Conservation (phyloP, 2,329 filamentous ascomycete species). For the Fonsecaea pugnacius region DNA sequence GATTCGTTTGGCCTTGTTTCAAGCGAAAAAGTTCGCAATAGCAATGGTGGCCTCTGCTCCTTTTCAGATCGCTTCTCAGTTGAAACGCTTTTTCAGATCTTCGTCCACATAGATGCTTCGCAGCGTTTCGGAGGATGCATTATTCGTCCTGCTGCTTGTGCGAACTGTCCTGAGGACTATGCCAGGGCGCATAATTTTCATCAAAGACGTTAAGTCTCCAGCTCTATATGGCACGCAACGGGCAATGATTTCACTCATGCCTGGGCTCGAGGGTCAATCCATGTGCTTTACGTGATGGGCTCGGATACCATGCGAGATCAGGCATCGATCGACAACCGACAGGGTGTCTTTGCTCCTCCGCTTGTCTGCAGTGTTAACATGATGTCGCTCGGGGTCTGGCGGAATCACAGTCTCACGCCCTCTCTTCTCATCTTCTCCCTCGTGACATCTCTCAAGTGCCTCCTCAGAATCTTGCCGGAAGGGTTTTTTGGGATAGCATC, state of each 20-base stretch:
- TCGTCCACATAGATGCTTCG: not conserved
- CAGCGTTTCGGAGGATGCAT: not conserved
- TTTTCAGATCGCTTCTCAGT: not conserved
- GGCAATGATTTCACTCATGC: too few species aligned
- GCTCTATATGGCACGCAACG: too few species aligned
- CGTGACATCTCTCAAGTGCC: slow-evolving; percentile 31
- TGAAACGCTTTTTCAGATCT: not conserved
- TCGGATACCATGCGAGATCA: too few species aligned
- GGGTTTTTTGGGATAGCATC: slow-evolving; percentile 56
- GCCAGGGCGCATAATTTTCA: too few species aligned
- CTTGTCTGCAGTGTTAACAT: not conserved
- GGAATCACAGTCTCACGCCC: slow-evolving; percentile 26
- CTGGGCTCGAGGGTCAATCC: too few species aligned
- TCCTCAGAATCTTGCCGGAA: slow-evolving; percentile 55
- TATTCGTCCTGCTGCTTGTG: too few species aligned
- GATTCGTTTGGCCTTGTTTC: not conserved
- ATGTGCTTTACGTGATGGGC: too few species aligned
- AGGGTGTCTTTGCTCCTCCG: not conserved
- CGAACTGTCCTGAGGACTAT: too few species aligned
- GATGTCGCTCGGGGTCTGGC: not conserved
- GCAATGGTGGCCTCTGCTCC: not conserved
- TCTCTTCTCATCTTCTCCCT: slow-evolving; percentile 27
- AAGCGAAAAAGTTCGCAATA: not conserved
- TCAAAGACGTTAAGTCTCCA: too few species aligned
- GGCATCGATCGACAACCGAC: not conserved